These are phyloP conservation scores for Cinnamomum micranthum DNA, from an alignment of 164 flowering plant genomes.

Conservation along the genomic window DNA sequence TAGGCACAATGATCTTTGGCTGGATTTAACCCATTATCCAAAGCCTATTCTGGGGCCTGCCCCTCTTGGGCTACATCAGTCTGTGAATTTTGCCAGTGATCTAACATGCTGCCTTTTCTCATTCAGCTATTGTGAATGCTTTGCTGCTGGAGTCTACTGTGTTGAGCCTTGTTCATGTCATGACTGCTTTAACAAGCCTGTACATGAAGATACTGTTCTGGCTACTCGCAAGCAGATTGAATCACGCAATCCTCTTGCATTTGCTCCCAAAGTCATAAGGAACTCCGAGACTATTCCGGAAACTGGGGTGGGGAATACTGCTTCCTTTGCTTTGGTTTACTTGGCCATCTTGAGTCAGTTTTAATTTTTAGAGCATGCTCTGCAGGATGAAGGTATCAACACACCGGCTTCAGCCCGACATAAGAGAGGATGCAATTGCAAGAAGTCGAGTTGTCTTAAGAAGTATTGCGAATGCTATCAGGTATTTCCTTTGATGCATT, in stretches of 20 bases:
- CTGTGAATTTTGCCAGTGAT: background rate
- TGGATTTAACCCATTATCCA: too few relatives aligned
- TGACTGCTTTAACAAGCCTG: slow-evolving; percentile 64
- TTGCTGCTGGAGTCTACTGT: slow-evolving; percentile 85
- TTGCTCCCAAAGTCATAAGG: slow-evolving; percentile 73
- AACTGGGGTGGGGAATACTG: slow-evolving; percentile 33
- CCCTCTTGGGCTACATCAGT: too few relatives aligned
- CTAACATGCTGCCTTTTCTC: background rate
- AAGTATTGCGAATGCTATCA: slow-evolving; percentile 99
- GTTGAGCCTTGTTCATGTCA: slow-evolving; percentile 64
- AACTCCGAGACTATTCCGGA: slow-evolving; percentile 25
- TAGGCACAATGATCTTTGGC: too few relatives aligned
- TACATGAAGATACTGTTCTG: slow-evolving; percentile 57
- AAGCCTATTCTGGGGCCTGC: too few relatives aligned
- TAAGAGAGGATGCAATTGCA: slow-evolving; percentile 99
- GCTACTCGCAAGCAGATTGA: slow-evolving; percentile 68
- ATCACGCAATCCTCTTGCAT: slow-evolving; percentile 71
- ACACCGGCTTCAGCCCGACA: slow-evolving; percentile 97
- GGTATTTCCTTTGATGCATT: slow-evolving; percentile 40
- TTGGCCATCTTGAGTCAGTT: background rate
- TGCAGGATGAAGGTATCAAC: slow-evolving; percentile 73
- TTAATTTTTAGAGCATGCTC: background rate
- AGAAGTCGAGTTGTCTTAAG: slow-evolving; percentile 91
- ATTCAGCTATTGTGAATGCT: slow-evolving; percentile 73
- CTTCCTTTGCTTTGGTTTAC: background rate